A percentile compares a stretch with the other conserved stretches of the same genome.
These are phyloP conservation scores for Penicilliopsis zonata DNA, from an alignment of 495 filamentous ascomycete species.

Conservation along the genomic window DNA sequence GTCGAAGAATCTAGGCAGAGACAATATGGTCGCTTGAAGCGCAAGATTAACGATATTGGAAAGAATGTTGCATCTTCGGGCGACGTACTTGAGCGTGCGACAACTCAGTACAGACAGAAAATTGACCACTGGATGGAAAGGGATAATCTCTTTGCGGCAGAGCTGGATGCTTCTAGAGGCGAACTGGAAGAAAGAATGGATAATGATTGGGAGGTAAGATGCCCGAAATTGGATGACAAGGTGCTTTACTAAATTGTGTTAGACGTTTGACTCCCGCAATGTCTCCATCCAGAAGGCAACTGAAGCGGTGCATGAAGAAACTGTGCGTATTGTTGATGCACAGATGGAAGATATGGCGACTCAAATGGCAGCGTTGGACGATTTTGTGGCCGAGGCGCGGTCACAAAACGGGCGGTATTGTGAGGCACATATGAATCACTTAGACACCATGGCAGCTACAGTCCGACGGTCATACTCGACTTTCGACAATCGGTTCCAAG, in stretches of 20 bases:
- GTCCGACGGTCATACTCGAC: slow-evolving; percentile 59
- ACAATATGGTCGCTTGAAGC: slow-evolving; percentile 60
- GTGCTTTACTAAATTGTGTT: slow-evolving; percentile 18
- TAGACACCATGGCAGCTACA: slow-evolving; percentile 46
- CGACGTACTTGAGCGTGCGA: slow-evolving; percentile 48
- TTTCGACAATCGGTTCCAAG: slow-evolving; percentile 51
- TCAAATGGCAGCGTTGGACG: slow-evolving; percentile 82
- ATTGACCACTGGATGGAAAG: slow-evolving; percentile 67
- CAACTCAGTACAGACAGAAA: slow-evolving; percentile 50
- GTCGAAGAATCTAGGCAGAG: slow-evolving; percentile 60
- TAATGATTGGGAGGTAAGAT: slow-evolving; percentile 73
- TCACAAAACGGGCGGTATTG: slow-evolving; percentile 71
- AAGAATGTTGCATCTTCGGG: slow-evolving; percentile 50
- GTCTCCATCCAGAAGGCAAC: slow-evolving; percentile 68
- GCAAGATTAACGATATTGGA: slow-evolving; percentile 47
- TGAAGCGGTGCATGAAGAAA: slow-evolving; percentile 83
- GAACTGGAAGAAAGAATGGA: slow-evolving; percentile 68
- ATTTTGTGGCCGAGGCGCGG: slow-evolving; percentile 75
- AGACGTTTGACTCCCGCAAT: slow-evolving; percentile 71
- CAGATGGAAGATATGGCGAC: slow-evolving; percentile 76
- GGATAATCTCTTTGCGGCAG: slow-evolving; percentile 56
- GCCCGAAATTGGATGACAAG: slow-evolving; percentile 2
- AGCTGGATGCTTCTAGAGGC: slow-evolving; percentile 60
- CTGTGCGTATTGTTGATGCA: slow-evolving; percentile 76
- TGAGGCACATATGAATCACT: slow-evolving; percentile 46